phyloP scores from a whole-genome alignment of 169 alveolate genomes.

The Plasmodium coatneyi region DNA sequence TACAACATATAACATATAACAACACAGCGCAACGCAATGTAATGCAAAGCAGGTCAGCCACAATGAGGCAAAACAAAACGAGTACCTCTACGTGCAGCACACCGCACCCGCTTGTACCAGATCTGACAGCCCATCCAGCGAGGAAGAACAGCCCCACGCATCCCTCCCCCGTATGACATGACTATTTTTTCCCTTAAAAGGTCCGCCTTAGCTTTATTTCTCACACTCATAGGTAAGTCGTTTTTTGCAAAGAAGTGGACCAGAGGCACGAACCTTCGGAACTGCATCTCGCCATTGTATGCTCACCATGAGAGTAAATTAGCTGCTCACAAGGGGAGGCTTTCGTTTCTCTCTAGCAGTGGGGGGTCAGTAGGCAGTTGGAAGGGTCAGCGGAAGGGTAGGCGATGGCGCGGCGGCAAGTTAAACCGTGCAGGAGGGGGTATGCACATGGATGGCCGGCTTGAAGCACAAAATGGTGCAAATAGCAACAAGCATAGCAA shows the following conservation, averaged over 20 bases:
- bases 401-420: background rate
- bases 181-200: background rate
- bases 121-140: background rate
- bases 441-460: background rate
- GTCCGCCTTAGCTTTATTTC: background rate
- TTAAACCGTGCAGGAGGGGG: background rate
- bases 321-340: background rate
- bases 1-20: background rate
- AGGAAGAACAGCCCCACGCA: background rate
- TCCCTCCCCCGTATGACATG: conserved; percentile 1
- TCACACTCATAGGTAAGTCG: background rate
- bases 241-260: conserved; percentile 3
- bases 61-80: background rate
- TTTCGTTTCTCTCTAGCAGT: background rate
- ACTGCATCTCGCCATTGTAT: background rate
- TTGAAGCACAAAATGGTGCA: background rate
- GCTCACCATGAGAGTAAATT: background rate
- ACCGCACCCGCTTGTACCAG: background rate
- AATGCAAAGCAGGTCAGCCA: background rate
- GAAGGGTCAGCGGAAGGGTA: background rate
- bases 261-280: background rate
- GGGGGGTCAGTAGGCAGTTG: background rate
- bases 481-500: background rate
- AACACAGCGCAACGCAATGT: background rate
- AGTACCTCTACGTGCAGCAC: background rate